Percentiles rank a stretch among this genome's conserved stretches.
These are phyloP conservation scores for Aechmea fasciata DNA, from an alignment of 176 grass and related monocot species.

Conservation along the genomic window DNA sequence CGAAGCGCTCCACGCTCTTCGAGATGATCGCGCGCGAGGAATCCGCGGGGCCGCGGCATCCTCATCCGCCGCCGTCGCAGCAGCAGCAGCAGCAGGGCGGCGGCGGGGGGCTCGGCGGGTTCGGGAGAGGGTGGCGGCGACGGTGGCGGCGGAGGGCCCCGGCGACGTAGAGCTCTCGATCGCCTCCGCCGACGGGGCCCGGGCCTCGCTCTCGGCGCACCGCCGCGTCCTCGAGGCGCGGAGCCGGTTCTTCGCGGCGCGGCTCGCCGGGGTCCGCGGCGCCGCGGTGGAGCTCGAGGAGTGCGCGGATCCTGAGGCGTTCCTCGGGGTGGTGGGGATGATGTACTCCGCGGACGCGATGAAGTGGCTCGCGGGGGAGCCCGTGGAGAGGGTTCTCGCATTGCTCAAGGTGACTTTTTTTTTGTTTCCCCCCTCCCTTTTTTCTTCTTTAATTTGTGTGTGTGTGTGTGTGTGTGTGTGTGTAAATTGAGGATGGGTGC, in stretches of 20 bases:
- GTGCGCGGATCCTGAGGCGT: constrained; percentile 21
- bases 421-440: too few species aligned
- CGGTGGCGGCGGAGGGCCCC: constrained; percentile 9
- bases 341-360: constrained; percentile 17
- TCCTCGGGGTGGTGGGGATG: constrained; percentile 11
- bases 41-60: not conserved
- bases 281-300: constrained; percentile 23
- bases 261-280: constrained; percentile 10
- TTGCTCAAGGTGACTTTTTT: constrained; percentile 13
- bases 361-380: constrained; percentile 9
- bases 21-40: constrained; percentile 1
- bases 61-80: not conserved
- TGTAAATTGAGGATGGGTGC: too few species aligned
- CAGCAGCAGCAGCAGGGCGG: too few species aligned
- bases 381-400: constrained; percentile 17
- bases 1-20: not conserved
- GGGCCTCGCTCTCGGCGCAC: constrained; percentile 5
- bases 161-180: constrained; percentile 13
- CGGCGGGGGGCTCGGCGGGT: not conserved
- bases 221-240: constrained; percentile 5
- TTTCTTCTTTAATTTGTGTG: too few species aligned
- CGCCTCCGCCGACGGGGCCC: constrained; percentile 14
- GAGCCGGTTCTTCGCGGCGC: constrained; percentile 23
- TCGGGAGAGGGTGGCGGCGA: constrained; percentile 6
- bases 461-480: too few species aligned